These are phyloP conservation scores for Aspergillus nidulans DNA, from an alignment of 495 filamentous ascomycete genomes.

Conservation along the genomic window DNA sequence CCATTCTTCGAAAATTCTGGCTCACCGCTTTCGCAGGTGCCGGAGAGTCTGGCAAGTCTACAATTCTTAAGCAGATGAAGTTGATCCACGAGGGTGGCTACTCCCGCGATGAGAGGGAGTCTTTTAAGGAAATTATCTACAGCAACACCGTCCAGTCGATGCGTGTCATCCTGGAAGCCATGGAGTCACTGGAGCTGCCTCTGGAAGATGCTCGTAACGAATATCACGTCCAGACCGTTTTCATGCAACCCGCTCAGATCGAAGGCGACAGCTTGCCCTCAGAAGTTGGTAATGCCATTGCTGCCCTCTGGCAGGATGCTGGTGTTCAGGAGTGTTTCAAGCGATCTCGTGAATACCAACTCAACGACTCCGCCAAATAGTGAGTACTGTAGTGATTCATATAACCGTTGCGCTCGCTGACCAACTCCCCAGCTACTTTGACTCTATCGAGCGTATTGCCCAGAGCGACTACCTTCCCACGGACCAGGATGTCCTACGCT, in stretches of 20 bases:
- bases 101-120: conserved; percentile 54
- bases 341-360: conserved; percentile 90
- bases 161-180: conserved; percentile 93
- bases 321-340: conserved; percentile 96
- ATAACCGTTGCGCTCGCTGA: not conserved
- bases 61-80: conserved; percentile 99
- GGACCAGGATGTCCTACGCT: conserved; percentile 95
- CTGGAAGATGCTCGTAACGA: conserved; percentile 83
- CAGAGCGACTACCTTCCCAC: conserved; percentile 92
- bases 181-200: conserved; percentile 88
- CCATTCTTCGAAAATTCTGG: conserved; percentile 3
- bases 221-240: conserved; percentile 92
- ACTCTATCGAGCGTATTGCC: conserved; percentile 88
- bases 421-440: conserved; percentile 72
- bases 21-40: conserved; percentile 58
- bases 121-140: conserved; percentile 93
- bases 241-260: conserved; percentile 93
- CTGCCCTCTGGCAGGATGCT: conserved; percentile 87
- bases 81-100: conserved; percentile 56
- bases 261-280: conserved; percentile 91
- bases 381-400: conserved; percentile 46
- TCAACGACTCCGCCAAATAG: conserved; percentile 99
- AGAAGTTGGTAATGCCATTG: conserved; percentile 91
- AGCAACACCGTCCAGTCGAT: conserved; percentile 96
- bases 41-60: conserved; percentile 99